Conservation (phyloP, 2,329 filamentous ascomycete species). For the Fusarium lateritium region DNA sequence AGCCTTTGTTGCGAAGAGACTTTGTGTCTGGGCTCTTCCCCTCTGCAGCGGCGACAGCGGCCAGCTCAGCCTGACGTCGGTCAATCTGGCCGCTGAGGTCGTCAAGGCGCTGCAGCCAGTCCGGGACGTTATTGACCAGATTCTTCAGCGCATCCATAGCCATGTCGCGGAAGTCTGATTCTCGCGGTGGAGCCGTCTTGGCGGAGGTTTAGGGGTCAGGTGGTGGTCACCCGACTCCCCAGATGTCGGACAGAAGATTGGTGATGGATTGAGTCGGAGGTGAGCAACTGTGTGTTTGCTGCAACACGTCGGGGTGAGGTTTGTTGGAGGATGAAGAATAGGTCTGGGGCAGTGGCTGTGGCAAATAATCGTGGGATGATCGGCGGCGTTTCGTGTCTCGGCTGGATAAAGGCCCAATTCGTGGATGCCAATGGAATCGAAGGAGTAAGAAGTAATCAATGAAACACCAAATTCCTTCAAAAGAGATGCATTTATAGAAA, state of each 20-base stretch:
- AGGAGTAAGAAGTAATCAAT: slow-evolving; percentile 3
- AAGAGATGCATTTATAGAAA: slow-evolving; percentile 2
- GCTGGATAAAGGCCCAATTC: slow-evolving; percentile 21
- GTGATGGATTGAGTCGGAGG: slow-evolving; percentile 6
- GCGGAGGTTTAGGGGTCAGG: slow-evolving; percentile 50
- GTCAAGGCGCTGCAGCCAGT: slow-evolving; percentile 72
- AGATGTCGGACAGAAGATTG: slow-evolving; percentile 28
- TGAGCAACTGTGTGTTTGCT: slow-evolving; percentile 20
- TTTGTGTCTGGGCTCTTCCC: slow-evolving; percentile 52
- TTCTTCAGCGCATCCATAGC: slow-evolving; percentile 70
- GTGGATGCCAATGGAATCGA: slow-evolving; percentile 28
- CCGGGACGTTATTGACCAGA: slow-evolving; percentile 69
- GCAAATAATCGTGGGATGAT: slow-evolving; percentile 38
- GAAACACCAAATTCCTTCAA: slow-evolving; percentile 19
- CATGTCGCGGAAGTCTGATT: slow-evolving; percentile 54
- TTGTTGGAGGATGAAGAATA: slow-evolving; percentile 6
- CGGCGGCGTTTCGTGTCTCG: slow-evolving; percentile 30
- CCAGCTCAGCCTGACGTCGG: slow-evolving; percentile 73
- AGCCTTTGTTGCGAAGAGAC: slow-evolving; percentile 66
- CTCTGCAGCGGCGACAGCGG: slow-evolving; percentile 58
- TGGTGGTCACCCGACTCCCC: slow-evolving; percentile 52
- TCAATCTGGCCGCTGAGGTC: slow-evolving; percentile 74
- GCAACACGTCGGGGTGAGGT: slow-evolving; percentile 10
- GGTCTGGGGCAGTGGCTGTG: slow-evolving; percentile 25
- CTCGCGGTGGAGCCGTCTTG: slow-evolving; percentile 50